Conservation (phyloP, 139 green algal species). For the Chlamydomonas schloesseri region DNA sequence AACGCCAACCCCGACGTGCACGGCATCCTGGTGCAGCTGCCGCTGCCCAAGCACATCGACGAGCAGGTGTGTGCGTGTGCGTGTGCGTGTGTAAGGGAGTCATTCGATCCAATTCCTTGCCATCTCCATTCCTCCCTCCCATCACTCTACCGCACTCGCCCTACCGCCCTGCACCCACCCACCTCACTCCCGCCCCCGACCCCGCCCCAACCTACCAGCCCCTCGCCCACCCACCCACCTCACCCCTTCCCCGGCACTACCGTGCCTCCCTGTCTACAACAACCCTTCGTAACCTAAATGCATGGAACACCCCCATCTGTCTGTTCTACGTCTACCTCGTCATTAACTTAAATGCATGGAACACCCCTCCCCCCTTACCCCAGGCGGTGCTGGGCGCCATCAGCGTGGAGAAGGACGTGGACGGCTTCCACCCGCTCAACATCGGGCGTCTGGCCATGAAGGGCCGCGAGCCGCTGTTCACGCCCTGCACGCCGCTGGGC, state of each 20-base stretch:
- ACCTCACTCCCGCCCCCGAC: too few relatives aligned
- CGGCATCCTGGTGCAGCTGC: slow-evolving; percentile 98
- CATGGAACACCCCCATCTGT: too few relatives aligned
- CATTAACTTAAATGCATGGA: too few relatives aligned
- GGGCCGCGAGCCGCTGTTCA: slow-evolving; percentile 82
- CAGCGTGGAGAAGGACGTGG: slow-evolving; percentile 93
- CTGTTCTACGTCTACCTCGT: too few relatives aligned
- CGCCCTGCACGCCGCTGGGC: slow-evolving; percentile 91
- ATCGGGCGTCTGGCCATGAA: slow-evolving; percentile 90
- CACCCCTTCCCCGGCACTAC: background rate
- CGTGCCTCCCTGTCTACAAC: background rate
- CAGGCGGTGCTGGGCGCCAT: slow-evolving; percentile 84
- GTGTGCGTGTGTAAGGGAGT: background rate
- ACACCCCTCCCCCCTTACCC: background rate
- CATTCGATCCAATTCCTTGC: too few relatives aligned
- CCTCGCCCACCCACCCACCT: too few relatives aligned
- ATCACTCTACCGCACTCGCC: too few relatives aligned
- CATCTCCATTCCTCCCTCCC: too few relatives aligned
- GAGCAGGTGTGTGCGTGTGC: slow-evolving; percentile 65
- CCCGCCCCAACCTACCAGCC: too few relatives aligned
- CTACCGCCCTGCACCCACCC: too few relatives aligned
- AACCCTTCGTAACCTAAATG: background rate
- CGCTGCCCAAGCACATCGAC: slow-evolving; percentile 94
- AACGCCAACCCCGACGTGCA: slow-evolving; percentile 89
- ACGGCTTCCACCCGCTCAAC: slow-evolving; percentile 98